These are phyloP conservation scores for Diaporthe nobilis DNA, from an alignment of 2,329 filamentous ascomycete species.

Conservation along the genomic window DNA sequence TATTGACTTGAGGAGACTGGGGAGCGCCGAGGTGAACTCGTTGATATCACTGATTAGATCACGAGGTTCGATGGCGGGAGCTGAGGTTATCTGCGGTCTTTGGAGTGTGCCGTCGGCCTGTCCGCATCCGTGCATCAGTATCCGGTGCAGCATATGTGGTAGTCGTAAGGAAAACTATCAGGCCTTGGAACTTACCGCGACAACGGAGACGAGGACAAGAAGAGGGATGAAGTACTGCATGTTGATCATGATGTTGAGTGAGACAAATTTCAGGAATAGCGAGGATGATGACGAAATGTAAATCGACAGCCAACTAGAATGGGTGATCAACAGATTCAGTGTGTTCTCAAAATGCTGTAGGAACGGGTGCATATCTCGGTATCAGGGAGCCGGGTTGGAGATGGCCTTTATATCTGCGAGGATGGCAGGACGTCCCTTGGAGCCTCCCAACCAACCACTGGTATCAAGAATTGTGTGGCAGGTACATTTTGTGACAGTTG, in stretches of 20 bases:
- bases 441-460: neutral
- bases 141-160: no score
- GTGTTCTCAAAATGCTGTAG: no score
- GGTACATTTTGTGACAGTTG: neutral
- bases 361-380: neutral
- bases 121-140: neutral
- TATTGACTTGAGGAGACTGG: no score
- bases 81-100: neutral
- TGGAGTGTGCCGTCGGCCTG: neutral
- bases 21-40: no score
- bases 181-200: neutral
- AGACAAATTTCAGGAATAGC: no score
- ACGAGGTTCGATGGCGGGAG: no score
- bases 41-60: no score
- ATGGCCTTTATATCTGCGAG: neutral
- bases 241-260: neutral
- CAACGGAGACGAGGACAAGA: neutral
- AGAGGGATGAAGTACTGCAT: neutral
- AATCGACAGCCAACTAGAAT: neutral
- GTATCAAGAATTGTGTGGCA: neutral
- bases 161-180: accelerated
- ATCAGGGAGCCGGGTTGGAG: no score
- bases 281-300: neutral
- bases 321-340: neutral
- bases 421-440: neutral